A percentile compares a stretch with the other conserved stretches of the same genome.
These are phyloP conservation scores for Nannizziopsis barbatae DNA, from an alignment of 2,329 filamentous ascomycete genomes.

Conservation along the genomic window DNA sequence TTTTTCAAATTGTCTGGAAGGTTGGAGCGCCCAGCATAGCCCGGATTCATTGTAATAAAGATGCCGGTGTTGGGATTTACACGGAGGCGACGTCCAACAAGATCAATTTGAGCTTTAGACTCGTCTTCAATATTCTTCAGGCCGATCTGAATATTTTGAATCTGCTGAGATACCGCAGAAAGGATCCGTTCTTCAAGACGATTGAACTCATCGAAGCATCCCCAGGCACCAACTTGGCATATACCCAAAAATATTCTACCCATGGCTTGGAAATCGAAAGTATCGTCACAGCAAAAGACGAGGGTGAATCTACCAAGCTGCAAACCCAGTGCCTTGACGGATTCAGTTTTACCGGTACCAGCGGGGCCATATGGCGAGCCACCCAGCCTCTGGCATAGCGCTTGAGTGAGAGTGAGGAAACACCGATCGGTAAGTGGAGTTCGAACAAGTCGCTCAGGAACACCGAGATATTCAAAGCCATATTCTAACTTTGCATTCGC, in stretches of 20 bases:
- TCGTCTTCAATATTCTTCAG: slow-evolving; percentile 75
- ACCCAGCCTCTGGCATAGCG: slow-evolving; percentile 84
- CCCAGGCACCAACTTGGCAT: slow-evolving; percentile 97
- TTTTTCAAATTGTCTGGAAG: slow-evolving; percentile 99
- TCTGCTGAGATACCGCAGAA: slow-evolving; percentile 96
- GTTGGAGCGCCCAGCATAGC: slow-evolving; percentile 95
- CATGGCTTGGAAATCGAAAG: slow-evolving; percentile 99
- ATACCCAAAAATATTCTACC: slow-evolving; percentile 98
- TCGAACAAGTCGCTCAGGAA: slow-evolving; percentile 88
- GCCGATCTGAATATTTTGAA: slow-evolving; percentile 97
- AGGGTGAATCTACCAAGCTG: slow-evolving; percentile 95
- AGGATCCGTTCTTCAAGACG: slow-evolving; percentile 94
- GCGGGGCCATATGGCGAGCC: slow-evolving; percentile 95
- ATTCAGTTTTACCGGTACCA: slow-evolving; percentile 97
- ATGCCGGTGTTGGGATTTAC: slow-evolving; percentile 93
- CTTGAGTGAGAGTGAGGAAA: slow-evolving; percentile 95
- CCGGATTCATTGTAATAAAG: slow-evolving; percentile 99
- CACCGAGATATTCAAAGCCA: slow-evolving; percentile 94
- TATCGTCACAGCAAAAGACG: slow-evolving; percentile 99
- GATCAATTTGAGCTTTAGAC: slow-evolving; percentile 77
- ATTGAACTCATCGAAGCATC: slow-evolving; percentile 99
- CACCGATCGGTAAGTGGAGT: slow-evolving; percentile 96
- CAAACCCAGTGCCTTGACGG: slow-evolving; percentile 92
- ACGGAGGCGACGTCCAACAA: slow-evolving; percentile 78
- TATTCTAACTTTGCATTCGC: slow-evolving; percentile 92